A percentile compares a stretch with the other conserved stretches of the same genome.
phyloP scores from a whole-genome alignment of 495 filamentous ascomycete species.

The Pseudevernia furfuracea region DNA sequence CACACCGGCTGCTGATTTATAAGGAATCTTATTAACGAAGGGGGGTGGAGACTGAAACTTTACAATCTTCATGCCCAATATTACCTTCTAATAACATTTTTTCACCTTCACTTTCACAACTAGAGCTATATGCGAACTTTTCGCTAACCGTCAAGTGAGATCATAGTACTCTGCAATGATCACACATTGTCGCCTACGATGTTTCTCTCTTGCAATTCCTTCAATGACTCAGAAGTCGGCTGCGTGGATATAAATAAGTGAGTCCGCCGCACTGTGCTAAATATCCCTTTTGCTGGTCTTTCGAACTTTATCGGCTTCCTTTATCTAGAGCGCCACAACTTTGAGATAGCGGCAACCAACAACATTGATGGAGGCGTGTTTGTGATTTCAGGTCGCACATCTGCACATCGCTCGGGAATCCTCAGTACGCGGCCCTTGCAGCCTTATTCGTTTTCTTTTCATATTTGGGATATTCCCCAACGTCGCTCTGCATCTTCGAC shows the following conservation, averaged over 20 bases:
- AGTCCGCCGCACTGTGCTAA: conserved; percentile 33
- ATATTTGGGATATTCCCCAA: too few relatives aligned
- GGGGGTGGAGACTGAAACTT: too few relatives aligned
- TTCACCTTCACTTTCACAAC: neutral
- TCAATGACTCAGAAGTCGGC: conserved; percentile 42
- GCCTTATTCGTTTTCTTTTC: too few relatives aligned
- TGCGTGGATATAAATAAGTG: conserved; percentile 47
- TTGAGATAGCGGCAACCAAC: conserved; percentile 47
- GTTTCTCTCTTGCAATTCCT: conserved; percentile 42
- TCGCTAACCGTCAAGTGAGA: conserved; percentile 29
- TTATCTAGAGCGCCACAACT: conserved; percentile 52
- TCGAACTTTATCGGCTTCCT: conserved; percentile 46
- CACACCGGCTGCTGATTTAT: too few relatives aligned
- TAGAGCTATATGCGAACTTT: neutral
- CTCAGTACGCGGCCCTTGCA: too few relatives aligned
- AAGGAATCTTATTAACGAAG: too few relatives aligned
- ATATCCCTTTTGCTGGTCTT: conserved; percentile 31
- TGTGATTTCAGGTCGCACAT: conserved; percentile 48
- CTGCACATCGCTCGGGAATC: conserved; percentile 42
- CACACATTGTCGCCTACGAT: conserved; percentile 45
- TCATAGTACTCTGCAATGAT: conserved; percentile 47
- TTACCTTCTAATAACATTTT: too few relatives aligned
- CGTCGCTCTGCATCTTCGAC: too few relatives aligned
- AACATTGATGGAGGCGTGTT: conserved; percentile 51
- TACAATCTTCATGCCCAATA: too few relatives aligned